A percentile compares a stretch with the other conserved stretches of the same genome.
Conservation (phyloP, 2,329 filamentous ascomycete species). For the Xylariales sp. region DNA sequence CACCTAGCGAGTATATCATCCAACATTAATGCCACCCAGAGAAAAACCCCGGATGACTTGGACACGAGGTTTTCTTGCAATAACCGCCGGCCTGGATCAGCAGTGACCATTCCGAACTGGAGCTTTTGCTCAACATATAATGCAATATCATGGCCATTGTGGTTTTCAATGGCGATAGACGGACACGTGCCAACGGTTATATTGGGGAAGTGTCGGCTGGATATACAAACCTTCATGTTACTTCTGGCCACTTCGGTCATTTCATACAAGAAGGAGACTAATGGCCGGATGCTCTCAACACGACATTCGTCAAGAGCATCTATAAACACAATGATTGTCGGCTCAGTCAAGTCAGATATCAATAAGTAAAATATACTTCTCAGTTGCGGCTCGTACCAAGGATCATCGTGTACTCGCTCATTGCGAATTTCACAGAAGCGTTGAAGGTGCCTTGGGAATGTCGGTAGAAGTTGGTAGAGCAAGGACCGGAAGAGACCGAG, state of each 20-base stretch:
- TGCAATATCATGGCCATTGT: not conserved
- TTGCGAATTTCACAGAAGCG: not conserved
- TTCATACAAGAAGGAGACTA: not conserved
- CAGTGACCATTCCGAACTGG: not conserved
- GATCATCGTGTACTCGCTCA: not conserved
- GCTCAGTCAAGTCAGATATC: not conserved
- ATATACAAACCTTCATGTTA: not conserved
- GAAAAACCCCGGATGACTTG: not conserved
- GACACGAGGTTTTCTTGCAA: not conserved
- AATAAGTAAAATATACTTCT: not conserved
- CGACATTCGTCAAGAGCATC: slow-evolving; percentile 1
- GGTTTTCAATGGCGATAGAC: not conserved
- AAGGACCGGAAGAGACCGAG: slow-evolving; percentile 40
- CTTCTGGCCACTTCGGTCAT: not conserved
- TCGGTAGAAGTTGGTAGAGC: not conserved
- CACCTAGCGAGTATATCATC: not conserved
- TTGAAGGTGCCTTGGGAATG: not conserved
- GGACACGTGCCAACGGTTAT: not conserved
- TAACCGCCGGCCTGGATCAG: not conserved
- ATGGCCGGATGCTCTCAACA: not conserved
- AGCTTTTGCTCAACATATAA: not conserved
- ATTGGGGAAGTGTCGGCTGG: not conserved
- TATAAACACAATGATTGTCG: not conserved
- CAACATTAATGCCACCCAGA: not conserved
- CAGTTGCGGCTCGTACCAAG: not conserved